Conservation (phyloP, 2,329 filamentous ascomycete species). For the Diplodia intermedia region DNA sequence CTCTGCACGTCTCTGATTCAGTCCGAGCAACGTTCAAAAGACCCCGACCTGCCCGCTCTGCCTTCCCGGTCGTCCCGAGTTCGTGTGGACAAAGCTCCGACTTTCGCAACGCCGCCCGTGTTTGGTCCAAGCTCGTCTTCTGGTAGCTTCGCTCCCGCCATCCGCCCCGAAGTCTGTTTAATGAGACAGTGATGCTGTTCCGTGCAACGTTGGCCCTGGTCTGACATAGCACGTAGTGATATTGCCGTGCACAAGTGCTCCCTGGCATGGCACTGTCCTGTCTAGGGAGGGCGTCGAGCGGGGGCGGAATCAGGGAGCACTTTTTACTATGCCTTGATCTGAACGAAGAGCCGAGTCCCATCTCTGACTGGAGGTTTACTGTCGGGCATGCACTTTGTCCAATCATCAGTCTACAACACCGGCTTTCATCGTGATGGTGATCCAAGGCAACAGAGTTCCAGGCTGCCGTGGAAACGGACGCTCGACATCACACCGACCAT, state of each 20-base stretch:
- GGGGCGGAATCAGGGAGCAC: not conserved
- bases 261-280: not conserved
- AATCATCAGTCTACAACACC: not conserved
- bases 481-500: not conserved
- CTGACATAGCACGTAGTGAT: not conserved
- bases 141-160: not conserved
- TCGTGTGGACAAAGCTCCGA: not conserved
- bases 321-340: too few species aligned
- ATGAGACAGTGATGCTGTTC: not conserved
- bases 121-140: not conserved
- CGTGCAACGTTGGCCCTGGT: not conserved
- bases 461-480: not conserved
- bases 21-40: not conserved
- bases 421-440: not conserved
- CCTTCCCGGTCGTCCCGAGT: not conserved
- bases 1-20: constrained; percentile 4
- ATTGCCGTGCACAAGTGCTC: not conserved
- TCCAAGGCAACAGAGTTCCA: not conserved
- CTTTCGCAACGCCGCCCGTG: not conserved
- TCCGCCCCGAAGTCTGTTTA: too few species aligned
- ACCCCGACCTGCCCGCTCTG: not conserved
- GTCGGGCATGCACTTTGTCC: too few species aligned
- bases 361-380: too few species aligned
- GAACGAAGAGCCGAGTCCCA: not conserved
- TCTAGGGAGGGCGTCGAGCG: not conserved